Conservation (phyloP, 106 monocot species). For the Dendrobium catenatum region DNA sequence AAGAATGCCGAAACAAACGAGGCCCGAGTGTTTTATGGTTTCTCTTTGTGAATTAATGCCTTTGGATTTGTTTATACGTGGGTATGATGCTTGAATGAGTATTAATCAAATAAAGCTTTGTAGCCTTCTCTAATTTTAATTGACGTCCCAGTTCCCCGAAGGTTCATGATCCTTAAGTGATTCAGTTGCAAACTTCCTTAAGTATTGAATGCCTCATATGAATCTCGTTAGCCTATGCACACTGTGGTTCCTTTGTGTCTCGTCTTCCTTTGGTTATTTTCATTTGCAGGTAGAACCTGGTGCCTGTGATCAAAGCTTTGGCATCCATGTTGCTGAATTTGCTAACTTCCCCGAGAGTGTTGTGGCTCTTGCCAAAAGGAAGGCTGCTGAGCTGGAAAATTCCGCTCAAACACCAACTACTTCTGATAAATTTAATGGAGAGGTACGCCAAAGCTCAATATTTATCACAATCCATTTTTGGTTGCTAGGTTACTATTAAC, state of each 20-base stretch:
- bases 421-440: conserved; percentile 27
- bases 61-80: background rate
- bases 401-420: conserved; percentile 32
- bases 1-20: too few relatives aligned
- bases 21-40: background rate
- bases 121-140: background rate
- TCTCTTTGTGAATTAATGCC: background rate
- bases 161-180: background rate
- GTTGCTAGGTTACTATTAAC: background rate
- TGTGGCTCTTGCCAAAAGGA: conserved; percentile 74
- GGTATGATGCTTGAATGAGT: background rate
- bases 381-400: conserved; percentile 90
- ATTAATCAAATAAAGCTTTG: background rate
- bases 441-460: conserved; percentile 17
- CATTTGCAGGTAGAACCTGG: conserved; percentile 74
- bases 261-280: conserved; percentile 1
- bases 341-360: conserved; percentile 93
- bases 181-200: background rate
- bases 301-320: conserved; percentile 99
- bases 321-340: conserved; percentile 98
- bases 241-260: background rate
- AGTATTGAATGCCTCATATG: background rate
- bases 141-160: background rate
- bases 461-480: background rate
- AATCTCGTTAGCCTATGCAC: background rate